phyloP scores from a whole-genome alignment of 495 filamentous ascomycete genomes.

The Schizothecium vesticola region DNA sequence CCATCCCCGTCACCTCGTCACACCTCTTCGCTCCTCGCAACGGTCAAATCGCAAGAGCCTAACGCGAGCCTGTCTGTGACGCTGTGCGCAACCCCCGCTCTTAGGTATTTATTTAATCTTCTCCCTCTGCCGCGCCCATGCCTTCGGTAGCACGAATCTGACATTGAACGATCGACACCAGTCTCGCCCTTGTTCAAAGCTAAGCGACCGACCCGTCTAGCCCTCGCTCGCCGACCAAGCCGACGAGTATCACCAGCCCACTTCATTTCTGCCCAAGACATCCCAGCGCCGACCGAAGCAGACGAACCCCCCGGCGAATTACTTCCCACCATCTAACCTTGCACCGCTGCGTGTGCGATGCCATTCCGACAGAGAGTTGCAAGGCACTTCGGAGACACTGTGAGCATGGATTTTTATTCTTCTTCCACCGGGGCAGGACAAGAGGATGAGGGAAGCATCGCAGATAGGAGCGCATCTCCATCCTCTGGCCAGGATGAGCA shows the following conservation, averaged over 20 bases:
- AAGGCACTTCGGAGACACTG: conserved; percentile 31
- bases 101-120: neutral
- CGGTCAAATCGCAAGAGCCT: neutral
- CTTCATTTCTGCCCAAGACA: neutral
- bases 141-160: neutral
- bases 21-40: neutral
- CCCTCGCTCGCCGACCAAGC: neutral
- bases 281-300: neutral
- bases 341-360: conserved; percentile 17
- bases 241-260: neutral
- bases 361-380: conserved; percentile 31
- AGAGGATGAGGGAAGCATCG: neutral
- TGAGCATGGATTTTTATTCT: conserved; percentile 17
- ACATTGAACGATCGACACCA: neutral
- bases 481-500: neutral
- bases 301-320: neutral
- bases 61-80: neutral
- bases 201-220: too few species aligned
- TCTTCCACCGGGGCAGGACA: neutral
- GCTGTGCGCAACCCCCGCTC: neutral
- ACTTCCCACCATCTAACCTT: neutral
- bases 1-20: neutral
- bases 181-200: neutral
- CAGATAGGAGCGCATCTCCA: neutral
- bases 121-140: neutral